Conservation (phyloP, 495 filamentous ascomycete species). For the Bacidia rubella region DNA sequence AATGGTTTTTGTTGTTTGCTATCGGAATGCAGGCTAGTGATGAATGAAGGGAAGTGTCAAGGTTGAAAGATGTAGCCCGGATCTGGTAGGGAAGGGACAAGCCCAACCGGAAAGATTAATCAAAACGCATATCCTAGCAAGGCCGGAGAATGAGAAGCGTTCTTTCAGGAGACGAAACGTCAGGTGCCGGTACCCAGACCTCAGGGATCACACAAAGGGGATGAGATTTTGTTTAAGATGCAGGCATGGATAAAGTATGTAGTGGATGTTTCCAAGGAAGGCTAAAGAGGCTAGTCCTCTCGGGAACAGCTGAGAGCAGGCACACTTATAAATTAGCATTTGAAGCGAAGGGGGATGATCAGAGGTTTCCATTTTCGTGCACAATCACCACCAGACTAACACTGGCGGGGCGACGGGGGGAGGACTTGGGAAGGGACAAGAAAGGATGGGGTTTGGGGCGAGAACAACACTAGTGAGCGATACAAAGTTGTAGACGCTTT, state of each 20-base stretch:
- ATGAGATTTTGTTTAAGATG: slow-evolving; percentile 11
- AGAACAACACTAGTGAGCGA: not conserved
- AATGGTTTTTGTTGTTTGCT: not conserved
- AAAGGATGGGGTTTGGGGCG: not conserved
- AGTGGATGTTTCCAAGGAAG: slow-evolving; percentile 6
- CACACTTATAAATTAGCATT: slow-evolving; percentile 5
- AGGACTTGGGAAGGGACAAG: not conserved
- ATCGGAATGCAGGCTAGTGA: slow-evolving; percentile 19
- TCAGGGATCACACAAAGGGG: slow-evolving; percentile 13
- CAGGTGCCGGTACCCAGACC: slow-evolving; percentile 5
- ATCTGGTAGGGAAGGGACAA: slow-evolving; percentile 1
- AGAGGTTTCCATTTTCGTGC: not conserved
- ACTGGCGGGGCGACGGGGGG: not conserved
- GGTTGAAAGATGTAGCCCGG: not conserved
- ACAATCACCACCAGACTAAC: not conserved
- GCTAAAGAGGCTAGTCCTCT: slow-evolving; percentile 4
- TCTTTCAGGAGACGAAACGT: slow-evolving; percentile 9
- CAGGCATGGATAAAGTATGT: slow-evolving; percentile 1
- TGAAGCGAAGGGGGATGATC: not conserved
- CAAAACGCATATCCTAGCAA: slow-evolving; percentile 13
- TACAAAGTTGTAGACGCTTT: not conserved
- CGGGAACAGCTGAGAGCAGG: slow-evolving; percentile 1
- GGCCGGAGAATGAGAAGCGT: slow-evolving; percentile 11
- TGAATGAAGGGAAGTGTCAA: slow-evolving; percentile 5
- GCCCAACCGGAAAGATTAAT: slow-evolving; percentile 10